Evolutionary conservation across 2,329 filamentous ascomycete species (phyloP), one percentile per base, ranked within the genome.

Genomic region (Exophiala viscosa): DNA sequence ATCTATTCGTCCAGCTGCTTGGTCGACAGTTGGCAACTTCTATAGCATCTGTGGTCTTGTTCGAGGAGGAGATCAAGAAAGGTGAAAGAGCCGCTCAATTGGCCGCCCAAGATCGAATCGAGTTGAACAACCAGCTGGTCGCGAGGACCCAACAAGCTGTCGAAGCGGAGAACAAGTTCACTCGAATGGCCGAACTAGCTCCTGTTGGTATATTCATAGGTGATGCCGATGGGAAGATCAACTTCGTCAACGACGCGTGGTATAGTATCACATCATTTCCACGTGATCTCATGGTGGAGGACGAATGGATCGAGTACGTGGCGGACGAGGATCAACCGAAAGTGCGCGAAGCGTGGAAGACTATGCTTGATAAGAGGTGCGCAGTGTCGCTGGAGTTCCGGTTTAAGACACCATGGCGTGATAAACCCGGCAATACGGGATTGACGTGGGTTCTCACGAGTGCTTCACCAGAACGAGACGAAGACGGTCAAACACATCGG

Each of bases 131-230:
- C 66, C 86, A 92, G 65, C 76, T 93, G 11, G 83, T 84, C 39
- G 76, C 86, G 28, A 70, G 77, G 43, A 81, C 79, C 1, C 75
- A 80, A 64, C 76, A 81, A 65, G 78, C 77, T 2, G 73, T 74
- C 20, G 78, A 80, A 50, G 78, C 83, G 65, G 88, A 93, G 66
- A 85, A 86, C 31, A 85, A 86, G 52, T 93, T 93, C 65, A 89
- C 87, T 0, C 79, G 87, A 40, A 90, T 93, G 86, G 87, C 88
- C 2, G 88, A 91, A 64, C 88, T 90, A 58, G 86, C 87, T 0
- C 88, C 88, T 0, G 88, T 91, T 1, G 89, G 88, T 23, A 86
- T 95, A 72, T 92, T 92, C 66, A 91, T 93, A 60, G 86, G 87
- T n/a, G 81, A 90, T 64, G 77, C 81, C 0, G 69, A 76, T 36